phyloP scores from a whole-genome alignment of 345 rosid genomes.

The Brassica incana region DNA sequence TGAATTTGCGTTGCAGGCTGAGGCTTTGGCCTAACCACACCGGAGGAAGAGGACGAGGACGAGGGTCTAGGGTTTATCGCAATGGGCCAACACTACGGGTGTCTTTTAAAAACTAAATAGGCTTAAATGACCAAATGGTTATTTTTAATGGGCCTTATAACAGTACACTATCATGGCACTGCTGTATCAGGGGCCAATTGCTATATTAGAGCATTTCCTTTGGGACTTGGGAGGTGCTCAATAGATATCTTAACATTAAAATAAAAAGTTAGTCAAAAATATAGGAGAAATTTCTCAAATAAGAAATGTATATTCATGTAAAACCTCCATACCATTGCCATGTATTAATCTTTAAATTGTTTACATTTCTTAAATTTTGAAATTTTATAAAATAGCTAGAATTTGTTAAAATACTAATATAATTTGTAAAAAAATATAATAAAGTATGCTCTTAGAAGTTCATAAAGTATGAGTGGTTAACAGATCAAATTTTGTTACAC shows the following conservation, averaged over 20 bases:
- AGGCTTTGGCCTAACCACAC: constrained; percentile 7
- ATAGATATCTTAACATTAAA: too few relatives aligned
- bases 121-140: too few relatives aligned
- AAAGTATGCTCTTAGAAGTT: too few relatives aligned
- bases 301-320: not conserved
- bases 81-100: not conserved
- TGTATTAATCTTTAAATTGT: not conserved
- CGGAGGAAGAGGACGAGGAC: not conserved
- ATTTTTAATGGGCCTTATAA: too few relatives aligned
- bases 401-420: not conserved
- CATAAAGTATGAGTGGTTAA: too few relatives aligned
- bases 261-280: too few relatives aligned
- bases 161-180: not conserved
- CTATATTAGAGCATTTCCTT: not conserved
- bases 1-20: constrained; percentile 10
- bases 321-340: not conserved
- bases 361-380: too few relatives aligned
- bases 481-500: not conserved
- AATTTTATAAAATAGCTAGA: not conserved
- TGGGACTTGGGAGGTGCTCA: not conserved
- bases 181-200: not conserved
- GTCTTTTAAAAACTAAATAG: too few relatives aligned
- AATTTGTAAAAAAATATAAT: too few relatives aligned
- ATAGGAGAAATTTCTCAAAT: not conserved
- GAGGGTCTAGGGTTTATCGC: not conserved